These are phyloP conservation scores for Botrytis sinoallii DNA, from an alignment of 2,329 filamentous ascomycete species.

Conservation along the genomic window DNA sequence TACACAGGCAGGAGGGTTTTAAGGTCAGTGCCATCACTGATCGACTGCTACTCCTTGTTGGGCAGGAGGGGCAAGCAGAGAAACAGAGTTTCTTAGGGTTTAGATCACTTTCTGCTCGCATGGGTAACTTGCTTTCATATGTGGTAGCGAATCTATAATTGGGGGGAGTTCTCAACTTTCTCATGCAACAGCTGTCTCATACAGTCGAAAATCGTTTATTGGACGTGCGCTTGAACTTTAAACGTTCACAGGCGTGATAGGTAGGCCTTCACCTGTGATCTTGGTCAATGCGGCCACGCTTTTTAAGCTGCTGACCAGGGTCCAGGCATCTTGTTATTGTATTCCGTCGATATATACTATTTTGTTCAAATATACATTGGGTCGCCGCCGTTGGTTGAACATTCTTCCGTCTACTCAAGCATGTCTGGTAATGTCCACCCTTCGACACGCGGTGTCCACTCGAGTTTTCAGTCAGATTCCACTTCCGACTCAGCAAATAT, in stretches of 20 bases:
- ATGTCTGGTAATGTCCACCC: constrained; percentile 9
- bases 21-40: neutral
- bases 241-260: constrained; percentile 8
- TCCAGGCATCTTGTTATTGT: neutral
- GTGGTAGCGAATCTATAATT: constrained; percentile 9
- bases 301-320: neutral
- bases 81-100: neutral
- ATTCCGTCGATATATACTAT: neutral
- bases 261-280: neutral
- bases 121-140: neutral
- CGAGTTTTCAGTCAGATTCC: neutral
- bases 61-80: neutral
- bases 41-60: neutral
- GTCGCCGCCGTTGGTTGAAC: neutral
- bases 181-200: constrained; percentile 3
- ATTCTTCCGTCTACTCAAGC: neutral
- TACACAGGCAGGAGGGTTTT: neutral
- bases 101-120: constrained; percentile 3
- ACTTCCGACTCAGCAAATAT: neutral
- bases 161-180: neutral
- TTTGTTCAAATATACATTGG: constrained; percentile 13
- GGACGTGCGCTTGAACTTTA: constrained; percentile 11
- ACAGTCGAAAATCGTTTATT: neutral
- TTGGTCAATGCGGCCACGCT: neutral
- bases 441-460: constrained; percentile 1